Percentiles rank a stretch among this genome's conserved stretches.
phyloP scores from a whole-genome alignment of 2,329 filamentous ascomycete species.

The Zelopaecilomyces penicillatus region DNA sequence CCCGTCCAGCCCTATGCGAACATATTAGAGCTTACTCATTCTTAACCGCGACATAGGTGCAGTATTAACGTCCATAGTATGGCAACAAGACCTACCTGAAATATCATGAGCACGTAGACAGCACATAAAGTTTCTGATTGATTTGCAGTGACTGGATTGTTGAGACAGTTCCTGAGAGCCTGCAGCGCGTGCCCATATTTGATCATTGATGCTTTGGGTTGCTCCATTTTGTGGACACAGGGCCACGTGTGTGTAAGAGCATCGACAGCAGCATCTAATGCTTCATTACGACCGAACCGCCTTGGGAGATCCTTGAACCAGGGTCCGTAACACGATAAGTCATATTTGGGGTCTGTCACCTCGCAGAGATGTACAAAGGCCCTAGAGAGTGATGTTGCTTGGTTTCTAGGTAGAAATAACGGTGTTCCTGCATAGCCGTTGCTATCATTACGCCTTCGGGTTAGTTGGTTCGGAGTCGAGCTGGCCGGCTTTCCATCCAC shows the following conservation, averaged over 20 bases:
- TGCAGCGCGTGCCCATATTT: constrained; percentile 25
- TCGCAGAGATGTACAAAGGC: constrained; percentile 24
- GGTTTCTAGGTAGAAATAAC: constrained; percentile 20
- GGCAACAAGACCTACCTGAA: constrained; percentile 18
- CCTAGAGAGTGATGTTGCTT: constrained; percentile 14
- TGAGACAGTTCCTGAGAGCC: constrained; percentile 17
- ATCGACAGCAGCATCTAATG: constrained; percentile 32
- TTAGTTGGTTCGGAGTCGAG: constrained; percentile 3
- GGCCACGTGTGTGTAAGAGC: constrained; percentile 20
- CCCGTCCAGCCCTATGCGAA: constrained; percentile 22
- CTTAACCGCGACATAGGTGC: no score
- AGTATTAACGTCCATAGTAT: no score
- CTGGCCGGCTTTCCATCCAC: not conserved
- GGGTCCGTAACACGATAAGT: constrained; percentile 36
- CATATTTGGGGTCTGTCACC: constrained; percentile 36
- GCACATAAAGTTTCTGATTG: constrained; percentile 27
- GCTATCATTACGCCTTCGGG: not conserved
- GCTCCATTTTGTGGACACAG: constrained; percentile 15
- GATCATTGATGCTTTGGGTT: constrained; percentile 14
- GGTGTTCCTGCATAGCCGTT: not conserved
- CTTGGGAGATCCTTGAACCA: constrained; percentile 37
- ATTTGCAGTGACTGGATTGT: constrained; percentile 17
- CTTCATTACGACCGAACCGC: constrained; percentile 35
- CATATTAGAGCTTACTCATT: not conserved
- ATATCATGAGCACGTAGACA: constrained; percentile 29